These are phyloP conservation scores for Trichoderma sp. DNA, from an alignment of 2,329 filamentous ascomycete species.

Conservation along the genomic window DNA sequence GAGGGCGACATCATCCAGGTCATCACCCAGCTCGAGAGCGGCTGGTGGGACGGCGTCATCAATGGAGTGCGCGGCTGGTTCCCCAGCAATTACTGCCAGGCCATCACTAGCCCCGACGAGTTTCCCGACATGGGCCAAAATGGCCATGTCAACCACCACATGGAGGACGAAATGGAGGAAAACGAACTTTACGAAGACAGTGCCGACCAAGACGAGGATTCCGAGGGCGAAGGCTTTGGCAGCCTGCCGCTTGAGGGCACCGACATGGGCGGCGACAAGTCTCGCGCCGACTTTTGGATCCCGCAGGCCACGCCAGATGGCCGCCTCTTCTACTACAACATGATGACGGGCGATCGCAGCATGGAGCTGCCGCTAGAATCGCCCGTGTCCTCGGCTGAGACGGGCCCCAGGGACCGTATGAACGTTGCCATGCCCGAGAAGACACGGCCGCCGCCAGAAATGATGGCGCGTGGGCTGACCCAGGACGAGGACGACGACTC, in stretches of 20 bases:
- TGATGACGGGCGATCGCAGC: slow-evolving; percentile 89
- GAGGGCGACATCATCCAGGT: slow-evolving; percentile 98
- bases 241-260: slow-evolving; percentile 68
- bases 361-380: slow-evolving; percentile 94
- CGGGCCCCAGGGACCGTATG: slow-evolving; percentile 81
- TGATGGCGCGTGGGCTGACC: slow-evolving; percentile 80
- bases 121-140: slow-evolving; percentile 60
- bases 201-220: slow-evolving; percentile 65
- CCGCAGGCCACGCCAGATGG: slow-evolving; percentile 94
- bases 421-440: slow-evolving; percentile 87
- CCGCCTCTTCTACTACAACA: slow-evolving; percentile 96
- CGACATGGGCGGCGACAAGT: slow-evolving; percentile 58
- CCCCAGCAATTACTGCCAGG: slow-evolving; percentile 95
- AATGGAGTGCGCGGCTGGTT: slow-evolving; percentile 98
- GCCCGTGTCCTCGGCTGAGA: slow-evolving; percentile 75
- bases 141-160: slow-evolving; percentile 53
- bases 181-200: slow-evolving; percentile 66
- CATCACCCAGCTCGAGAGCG: slow-evolving; percentile 95
- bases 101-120: slow-evolving; percentile 75
- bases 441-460: slow-evolving; percentile 82
- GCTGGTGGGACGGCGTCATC: slow-evolving; percentile 99
- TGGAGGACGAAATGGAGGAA: slow-evolving; percentile 62
- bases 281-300: slow-evolving; percentile 96
- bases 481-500: slow-evolving; percentile 91
- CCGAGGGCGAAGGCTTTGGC: slow-evolving; percentile 58